These are phyloP conservation scores for Crithidia bombi DNA, from an alignment of 208 protist species.

Conservation along the genomic window DNA sequence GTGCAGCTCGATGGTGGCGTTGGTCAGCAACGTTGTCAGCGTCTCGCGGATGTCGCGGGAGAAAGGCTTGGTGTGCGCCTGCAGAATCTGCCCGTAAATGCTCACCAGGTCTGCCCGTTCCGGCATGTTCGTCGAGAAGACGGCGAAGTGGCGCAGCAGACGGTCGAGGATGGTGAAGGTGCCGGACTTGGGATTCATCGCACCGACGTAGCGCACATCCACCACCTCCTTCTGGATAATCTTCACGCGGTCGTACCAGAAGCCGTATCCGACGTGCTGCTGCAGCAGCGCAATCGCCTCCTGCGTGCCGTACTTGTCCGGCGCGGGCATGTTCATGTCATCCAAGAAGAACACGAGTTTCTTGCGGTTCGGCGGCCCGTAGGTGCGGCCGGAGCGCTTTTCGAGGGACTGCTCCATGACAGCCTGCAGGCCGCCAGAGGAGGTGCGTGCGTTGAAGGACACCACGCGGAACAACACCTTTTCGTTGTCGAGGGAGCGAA, in stretches of 20 bases:
- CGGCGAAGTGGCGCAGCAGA: slow-evolving; percentile 96
- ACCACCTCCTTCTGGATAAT: slow-evolving; percentile 95
- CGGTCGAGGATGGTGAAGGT: slow-evolving; percentile 97
- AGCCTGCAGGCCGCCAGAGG: slow-evolving; percentile 91
- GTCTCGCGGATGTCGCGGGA: slow-evolving; percentile 87
- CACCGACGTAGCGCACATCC: slow-evolving; percentile 95
- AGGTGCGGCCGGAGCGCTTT: slow-evolving; percentile 96
- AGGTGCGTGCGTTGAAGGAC: slow-evolving; percentile 97
- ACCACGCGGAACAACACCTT: slow-evolving; percentile 93
- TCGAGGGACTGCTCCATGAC: slow-evolving; percentile 97
- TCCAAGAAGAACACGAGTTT: slow-evolving; percentile 98
- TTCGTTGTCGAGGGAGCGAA: slow-evolving; percentile 92
- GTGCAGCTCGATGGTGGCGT: slow-evolving; percentile 94
- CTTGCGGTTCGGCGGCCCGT: slow-evolving; percentile 96
- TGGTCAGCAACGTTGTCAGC: slow-evolving; percentile 88
- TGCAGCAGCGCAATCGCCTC: slow-evolving; percentile 96
- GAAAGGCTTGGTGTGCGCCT: slow-evolving; percentile 91
- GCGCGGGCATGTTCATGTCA: slow-evolving; percentile 99
- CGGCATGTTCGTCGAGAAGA: slow-evolving; percentile 97
- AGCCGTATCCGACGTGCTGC: slow-evolving; percentile 97
- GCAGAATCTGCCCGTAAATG: slow-evolving; percentile 96
- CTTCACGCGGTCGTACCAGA: slow-evolving; percentile 98
- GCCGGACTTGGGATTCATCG: slow-evolving; percentile 98
- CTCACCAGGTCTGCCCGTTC: slow-evolving; percentile 86
- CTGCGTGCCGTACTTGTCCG: slow-evolving; percentile 99